Evolutionary conservation across 345 rosid species (phyloP).

Genomic region (Lepidium aucheri): DNA sequence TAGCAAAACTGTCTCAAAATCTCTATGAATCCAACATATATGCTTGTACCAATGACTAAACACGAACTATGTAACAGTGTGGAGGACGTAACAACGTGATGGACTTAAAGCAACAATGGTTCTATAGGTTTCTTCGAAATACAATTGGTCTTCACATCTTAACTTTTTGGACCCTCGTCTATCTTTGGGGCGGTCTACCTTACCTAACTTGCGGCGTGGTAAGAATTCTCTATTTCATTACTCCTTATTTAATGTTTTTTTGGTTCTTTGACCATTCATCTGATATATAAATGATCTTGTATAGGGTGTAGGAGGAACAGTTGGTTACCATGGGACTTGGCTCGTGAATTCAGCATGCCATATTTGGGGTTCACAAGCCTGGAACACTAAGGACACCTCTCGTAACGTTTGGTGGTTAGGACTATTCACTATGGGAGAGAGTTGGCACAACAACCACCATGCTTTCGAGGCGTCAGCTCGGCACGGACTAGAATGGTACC

Average conservation of each 20-base stretch:
- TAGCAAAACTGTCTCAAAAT: not conserved
- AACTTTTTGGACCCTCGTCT: conserved; percentile 43
- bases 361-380: conserved; percentile 74
- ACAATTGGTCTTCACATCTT: conserved; percentile 56
- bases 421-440: conserved; percentile 69
- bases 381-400: conserved; percentile 80
- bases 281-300: not conserved
- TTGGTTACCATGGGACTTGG: conserved; percentile 74
- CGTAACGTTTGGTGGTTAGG: conserved; percentile 92
- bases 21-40: not conserved
- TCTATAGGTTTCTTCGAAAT: conserved; percentile 52
- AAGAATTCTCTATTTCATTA: not conserved
- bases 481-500: conserved; percentile 89
- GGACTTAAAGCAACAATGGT: conserved; percentile 77
- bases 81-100: conserved; percentile 70
- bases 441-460: conserved; percentile 96
- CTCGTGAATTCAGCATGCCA: conserved; percentile 79
- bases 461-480: conserved; percentile 73
- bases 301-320: conserved; percentile 53
- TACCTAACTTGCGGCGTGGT: conserved; percentile 92
- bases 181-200: conserved; percentile 57
- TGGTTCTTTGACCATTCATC: not conserved
- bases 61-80: conserved; percentile 35
- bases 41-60: not conserved
- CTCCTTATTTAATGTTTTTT: not conserved